Conservation (phyloP, 2,329 filamentous ascomycete genomes). For the Colletotrichum gloeosporioides region DNA sequence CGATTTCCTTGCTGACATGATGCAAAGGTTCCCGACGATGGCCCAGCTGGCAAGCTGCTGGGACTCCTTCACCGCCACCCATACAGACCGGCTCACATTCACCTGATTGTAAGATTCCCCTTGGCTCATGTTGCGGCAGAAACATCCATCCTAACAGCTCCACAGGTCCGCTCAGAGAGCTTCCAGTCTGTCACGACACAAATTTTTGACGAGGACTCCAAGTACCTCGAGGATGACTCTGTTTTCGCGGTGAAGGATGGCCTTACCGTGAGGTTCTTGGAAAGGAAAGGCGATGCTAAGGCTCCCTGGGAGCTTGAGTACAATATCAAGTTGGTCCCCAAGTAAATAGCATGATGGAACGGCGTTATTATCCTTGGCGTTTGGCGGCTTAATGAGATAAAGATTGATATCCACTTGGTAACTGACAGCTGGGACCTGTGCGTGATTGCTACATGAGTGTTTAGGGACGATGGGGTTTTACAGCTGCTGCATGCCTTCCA, state of each 20-base stretch:
- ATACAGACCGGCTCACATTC: slow-evolving; percentile 64
- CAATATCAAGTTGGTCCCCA: slow-evolving; percentile 48
- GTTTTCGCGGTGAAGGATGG: slow-evolving; percentile 62
- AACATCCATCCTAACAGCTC: too few relatives aligned
- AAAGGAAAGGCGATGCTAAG: slow-evolving; percentile 43
- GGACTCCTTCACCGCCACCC: slow-evolving; percentile 59
- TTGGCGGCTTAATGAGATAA: background rate
- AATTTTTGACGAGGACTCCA: slow-evolving; percentile 73
- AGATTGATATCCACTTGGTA: background rate
- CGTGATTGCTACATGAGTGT: background rate
- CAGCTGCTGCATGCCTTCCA: background rate
- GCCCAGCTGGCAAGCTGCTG: slow-evolving; percentile 59
- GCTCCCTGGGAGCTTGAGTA: slow-evolving; percentile 66
- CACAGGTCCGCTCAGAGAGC: slow-evolving; percentile 52
- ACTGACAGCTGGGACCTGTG: background rate
- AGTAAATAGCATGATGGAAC: background rate
- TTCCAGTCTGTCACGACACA: slow-evolving; percentile 75
- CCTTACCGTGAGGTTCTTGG: slow-evolving; percentile 47
- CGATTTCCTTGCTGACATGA: background rate
- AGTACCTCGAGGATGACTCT: slow-evolving; percentile 60
- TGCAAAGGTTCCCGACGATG: slow-evolving; percentile 46
- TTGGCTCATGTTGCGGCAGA: too few relatives aligned
- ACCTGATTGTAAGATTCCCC: slow-evolving; percentile 53
- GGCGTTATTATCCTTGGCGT: background rate
- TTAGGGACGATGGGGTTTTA: background rate